These are phyloP conservation scores for Hypsizygus ulmarius DNA, from an alignment of 1,284 basidiomycete genomes.

Conservation along the genomic window DNA sequence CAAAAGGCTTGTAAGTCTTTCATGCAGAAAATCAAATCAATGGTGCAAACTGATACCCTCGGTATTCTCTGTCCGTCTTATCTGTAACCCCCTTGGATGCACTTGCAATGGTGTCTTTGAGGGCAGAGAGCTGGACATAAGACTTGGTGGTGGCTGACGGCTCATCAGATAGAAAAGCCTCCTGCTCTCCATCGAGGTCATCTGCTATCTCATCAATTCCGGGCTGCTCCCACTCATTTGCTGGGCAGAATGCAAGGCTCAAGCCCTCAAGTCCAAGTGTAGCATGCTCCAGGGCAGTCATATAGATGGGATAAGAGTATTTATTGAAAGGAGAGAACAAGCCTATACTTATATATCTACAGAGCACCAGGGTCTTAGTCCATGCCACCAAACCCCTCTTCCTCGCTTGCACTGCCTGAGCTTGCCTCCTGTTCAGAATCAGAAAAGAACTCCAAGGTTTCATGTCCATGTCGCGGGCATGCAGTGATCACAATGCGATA, in stretches of 20 bases:
- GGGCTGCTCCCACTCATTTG: background rate
- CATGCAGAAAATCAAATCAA: background rate
- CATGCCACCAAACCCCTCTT: background rate
- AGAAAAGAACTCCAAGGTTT: background rate
- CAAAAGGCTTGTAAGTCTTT: background rate
- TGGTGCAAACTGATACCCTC: constrained; percentile 2
- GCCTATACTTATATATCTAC: background rate
- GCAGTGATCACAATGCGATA: background rate
- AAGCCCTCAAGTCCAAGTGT: background rate
- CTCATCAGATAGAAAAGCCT: background rate
- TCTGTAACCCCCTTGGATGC: constrained; percentile 16
- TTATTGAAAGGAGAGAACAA: background rate
- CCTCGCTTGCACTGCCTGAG: background rate
- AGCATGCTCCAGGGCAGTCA: background rate
- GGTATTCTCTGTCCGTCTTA: constrained; percentile 12
- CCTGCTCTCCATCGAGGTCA: constrained; percentile 10
- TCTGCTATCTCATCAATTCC: constrained; percentile 1
- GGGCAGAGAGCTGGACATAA: background rate
- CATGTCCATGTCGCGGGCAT: background rate
- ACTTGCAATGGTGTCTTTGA: constrained; percentile 5
- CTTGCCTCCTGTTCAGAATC: background rate
- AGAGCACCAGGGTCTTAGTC: background rate
- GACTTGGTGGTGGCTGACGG: background rate
- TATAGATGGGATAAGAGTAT: background rate
- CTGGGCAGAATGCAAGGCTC: background rate